Percentiles rank a stretch among this genome's conserved stretches.
Evolutionary conservation across 2,329 filamentous ascomycete species (phyloP).

Genomic region (Ophiostoma populinum): DNA sequence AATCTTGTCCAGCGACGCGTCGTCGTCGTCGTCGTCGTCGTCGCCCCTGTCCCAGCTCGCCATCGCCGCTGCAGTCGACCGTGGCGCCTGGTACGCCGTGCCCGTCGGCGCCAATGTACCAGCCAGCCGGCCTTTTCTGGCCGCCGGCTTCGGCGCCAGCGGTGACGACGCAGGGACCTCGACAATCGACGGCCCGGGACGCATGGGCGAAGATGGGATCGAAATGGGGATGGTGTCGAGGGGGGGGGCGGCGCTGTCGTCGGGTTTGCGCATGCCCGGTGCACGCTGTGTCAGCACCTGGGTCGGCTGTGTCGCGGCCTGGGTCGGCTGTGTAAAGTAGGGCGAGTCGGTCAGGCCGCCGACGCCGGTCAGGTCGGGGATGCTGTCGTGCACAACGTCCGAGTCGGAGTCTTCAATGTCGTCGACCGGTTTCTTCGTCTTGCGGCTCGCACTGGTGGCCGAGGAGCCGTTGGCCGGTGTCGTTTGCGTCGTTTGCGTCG

Average conservation of each 20-base stretch:
- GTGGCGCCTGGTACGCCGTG: constrained; percentile 48
- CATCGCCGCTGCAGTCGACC: background rate
- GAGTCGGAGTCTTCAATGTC: constrained; percentile 18
- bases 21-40: constrained; percentile 6
- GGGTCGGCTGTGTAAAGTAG: constrained; percentile 29
- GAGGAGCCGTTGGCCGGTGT: constrained; percentile 15
- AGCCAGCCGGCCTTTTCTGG: constrained; percentile 25
- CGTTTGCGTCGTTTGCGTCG: constrained; percentile 18
- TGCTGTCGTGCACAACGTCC: constrained; percentile 29
- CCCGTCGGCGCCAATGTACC: constrained; percentile 59
- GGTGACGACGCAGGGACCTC: constrained; percentile 89
- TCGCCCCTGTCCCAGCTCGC: background rate
- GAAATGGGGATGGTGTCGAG: constrained; percentile 3
- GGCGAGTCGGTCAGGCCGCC: constrained; percentile 22
- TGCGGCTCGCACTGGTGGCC: constrained; percentile 11
- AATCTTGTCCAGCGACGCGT: constrained; percentile 16
- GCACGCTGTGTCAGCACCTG: constrained; percentile 25
- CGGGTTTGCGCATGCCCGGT: constrained; percentile 16
- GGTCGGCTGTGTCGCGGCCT: constrained; percentile 30
- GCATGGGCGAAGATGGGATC: constrained; percentile 19
- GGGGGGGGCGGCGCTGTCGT: constrained; percentile 8
- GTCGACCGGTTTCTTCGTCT: constrained; percentile 15
- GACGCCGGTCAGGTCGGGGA: constrained; percentile 25
- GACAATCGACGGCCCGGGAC: constrained; percentile 32
- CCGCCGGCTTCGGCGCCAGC: constrained; percentile 30